Conservation (phyloP, 306 rosid genomes). For the Purshia tridentata region DNA sequence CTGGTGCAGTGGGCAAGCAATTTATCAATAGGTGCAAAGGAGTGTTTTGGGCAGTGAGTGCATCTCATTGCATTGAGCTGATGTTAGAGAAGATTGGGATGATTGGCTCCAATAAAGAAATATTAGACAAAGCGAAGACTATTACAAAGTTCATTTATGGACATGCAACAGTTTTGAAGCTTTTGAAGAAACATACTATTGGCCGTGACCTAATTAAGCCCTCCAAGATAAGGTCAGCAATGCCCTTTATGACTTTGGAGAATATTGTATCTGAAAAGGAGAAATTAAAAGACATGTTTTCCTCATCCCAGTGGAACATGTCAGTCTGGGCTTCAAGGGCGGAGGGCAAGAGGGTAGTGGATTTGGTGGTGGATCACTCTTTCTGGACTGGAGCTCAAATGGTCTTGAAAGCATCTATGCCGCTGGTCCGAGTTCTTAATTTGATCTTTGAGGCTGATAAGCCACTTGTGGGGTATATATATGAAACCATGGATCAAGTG, state of each 20-base stretch:
- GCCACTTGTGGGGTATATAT: constrained; percentile 31
- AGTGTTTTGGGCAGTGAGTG: constrained; percentile 31
- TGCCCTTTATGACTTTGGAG: constrained; percentile 27
- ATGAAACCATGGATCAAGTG: constrained; percentile 37
- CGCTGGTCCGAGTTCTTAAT: not conserved
- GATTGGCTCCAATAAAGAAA: not conserved
- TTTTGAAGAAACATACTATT: constrained; percentile 23
- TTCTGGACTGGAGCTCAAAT: constrained; percentile 26
- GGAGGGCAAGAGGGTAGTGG: constrained; percentile 22
- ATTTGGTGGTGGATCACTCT: constrained; percentile 18
- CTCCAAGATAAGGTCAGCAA: constrained; percentile 23
- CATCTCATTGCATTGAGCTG: constrained; percentile 28
- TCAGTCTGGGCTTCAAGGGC: constrained; percentile 21
- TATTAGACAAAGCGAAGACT: constrained; percentile 25
- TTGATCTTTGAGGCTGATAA: constrained; percentile 24
- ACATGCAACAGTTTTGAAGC: constrained; percentile 13
- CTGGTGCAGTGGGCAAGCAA: constrained; percentile 10
- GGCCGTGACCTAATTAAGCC: constrained; percentile 22
- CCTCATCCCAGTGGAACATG: constrained; percentile 20
- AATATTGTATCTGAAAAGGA: constrained; percentile 19
- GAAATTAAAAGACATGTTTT: constrained; percentile 21
- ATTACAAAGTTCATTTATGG: constrained; percentile 26
- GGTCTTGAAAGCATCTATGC: constrained; percentile 28
- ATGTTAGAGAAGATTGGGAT: constrained; percentile 28
- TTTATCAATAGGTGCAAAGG: constrained; percentile 19